Evolutionary conservation across 306 rosid genomes (phyloP).

Genomic region (Casuarina equisetifolia): DNA sequence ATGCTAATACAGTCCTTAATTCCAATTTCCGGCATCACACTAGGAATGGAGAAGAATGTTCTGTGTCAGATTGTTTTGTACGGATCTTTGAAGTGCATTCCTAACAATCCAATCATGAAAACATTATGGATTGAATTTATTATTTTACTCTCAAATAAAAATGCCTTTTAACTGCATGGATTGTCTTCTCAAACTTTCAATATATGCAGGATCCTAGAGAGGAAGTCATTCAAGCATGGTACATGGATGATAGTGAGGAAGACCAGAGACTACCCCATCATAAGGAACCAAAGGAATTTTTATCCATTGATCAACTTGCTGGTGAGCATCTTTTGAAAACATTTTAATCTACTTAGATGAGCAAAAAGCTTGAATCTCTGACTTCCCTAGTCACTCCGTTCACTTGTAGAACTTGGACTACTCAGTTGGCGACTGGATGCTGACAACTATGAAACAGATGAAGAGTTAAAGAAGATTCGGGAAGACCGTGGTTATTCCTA

Average conservation of each 20-base stretch:
- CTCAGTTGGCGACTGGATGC: conserved; percentile 93
- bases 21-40: neutral
- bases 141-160: neutral
- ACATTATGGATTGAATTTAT: neutral
- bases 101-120: neutral
- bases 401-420: conserved; percentile 88
- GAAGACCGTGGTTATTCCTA: conserved; percentile 88
- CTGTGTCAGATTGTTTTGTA: neutral
- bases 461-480: conserved; percentile 87
- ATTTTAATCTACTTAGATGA: conserved; percentile 10
- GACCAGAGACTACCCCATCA: conserved; percentile 97
- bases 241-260: conserved; percentile 89
- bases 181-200: conserved; percentile 20
- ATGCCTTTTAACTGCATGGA: neutral
- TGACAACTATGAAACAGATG: conserved; percentile 79
- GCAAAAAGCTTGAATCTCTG: neutral
- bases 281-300: conserved; percentile 78
- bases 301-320: conserved; percentile 72
- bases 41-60: neutral
- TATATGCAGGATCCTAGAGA: conserved; percentile 76
- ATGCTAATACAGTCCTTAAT: neutral
- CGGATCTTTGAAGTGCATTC: neutral
- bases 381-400: conserved; percentile 14
- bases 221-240: conserved; percentile 98
- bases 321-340: conserved; percentile 45